These are phyloP conservation scores for Drechslera avenae DNA, from an alignment of 2,329 filamentous ascomycete genomes.

Conservation along the genomic window DNA sequence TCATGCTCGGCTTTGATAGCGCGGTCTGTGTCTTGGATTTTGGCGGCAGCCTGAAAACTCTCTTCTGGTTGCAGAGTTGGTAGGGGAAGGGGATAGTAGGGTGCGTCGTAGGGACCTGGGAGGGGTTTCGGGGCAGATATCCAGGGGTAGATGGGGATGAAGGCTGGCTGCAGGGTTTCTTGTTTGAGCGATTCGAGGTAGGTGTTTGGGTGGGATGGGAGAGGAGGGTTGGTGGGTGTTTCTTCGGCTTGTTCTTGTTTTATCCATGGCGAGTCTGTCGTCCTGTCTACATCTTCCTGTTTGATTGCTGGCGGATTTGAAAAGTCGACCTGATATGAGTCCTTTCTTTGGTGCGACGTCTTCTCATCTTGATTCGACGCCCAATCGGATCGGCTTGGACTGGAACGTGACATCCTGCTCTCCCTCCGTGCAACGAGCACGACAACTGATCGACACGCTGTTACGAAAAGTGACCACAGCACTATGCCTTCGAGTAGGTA, in stretches of 20 bases:
- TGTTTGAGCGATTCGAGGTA: constrained; percentile 21
- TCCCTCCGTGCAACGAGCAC: constrained; percentile 21
- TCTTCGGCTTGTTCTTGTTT: neutral
- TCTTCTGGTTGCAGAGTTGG: constrained; percentile 27
- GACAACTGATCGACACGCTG: constrained; percentile 22
- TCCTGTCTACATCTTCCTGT: neutral
- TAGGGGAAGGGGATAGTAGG: constrained; percentile 40
- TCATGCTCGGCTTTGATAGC: constrained; percentile 2
- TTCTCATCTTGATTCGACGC: neutral
- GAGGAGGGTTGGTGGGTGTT: neutral
- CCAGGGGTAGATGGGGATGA: constrained; percentile 42
- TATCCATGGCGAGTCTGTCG: neutral
- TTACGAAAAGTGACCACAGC: constrained; percentile 24
- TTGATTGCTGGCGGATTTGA: neutral
- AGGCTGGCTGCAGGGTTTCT: constrained; percentile 22
- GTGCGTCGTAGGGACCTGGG: constrained; percentile 45
- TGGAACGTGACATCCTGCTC: constrained; percentile 17
- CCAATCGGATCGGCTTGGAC: neutral
- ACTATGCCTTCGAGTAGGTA: constrained; percentile 24
- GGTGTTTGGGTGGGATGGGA: constrained; percentile 10
- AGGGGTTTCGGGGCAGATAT: constrained; percentile 36
- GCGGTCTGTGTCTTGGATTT: constrained; percentile 17
- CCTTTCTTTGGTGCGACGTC: constrained; percentile 5
- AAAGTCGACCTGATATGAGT: constrained; percentile 2
- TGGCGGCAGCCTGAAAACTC: constrained; percentile 13